A percentile compares a stretch with the other conserved stretches of the same genome.
These are phyloP conservation scores for Perilla frutescens DNA, from an alignment of 257 asterid species.

Conservation along the genomic window DNA sequence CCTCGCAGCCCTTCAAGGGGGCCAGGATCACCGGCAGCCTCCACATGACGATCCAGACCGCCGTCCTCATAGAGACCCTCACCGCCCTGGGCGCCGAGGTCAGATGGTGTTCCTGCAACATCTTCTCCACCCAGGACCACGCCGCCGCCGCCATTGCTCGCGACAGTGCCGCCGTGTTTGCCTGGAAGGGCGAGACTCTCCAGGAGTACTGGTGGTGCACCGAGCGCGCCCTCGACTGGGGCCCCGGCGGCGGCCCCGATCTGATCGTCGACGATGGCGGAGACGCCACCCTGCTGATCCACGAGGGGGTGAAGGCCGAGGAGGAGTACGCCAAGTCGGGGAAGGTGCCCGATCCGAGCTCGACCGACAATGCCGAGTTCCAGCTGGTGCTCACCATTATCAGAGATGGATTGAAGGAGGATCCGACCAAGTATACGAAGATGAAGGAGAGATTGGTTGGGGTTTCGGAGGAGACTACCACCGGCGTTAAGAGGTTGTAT, in stretches of 20 bases:
- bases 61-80: no score
- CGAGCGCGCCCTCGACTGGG: slow-evolving; percentile 54
- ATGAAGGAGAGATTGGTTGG: slow-evolving; percentile 56
- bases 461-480: slow-evolving; percentile 55
- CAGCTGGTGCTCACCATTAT: slow-evolving; percentile 46
- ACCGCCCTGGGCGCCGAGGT: no score
- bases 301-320: slow-evolving; percentile 56
- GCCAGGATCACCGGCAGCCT: slow-evolving; percentile 53
- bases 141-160: no score
- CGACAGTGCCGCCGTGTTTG: no score
- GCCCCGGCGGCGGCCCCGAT: slow-evolving; percentile 53
- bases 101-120: no score
- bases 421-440: slow-evolving; percentile 45
- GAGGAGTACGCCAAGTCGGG: slow-evolving; percentile 44
- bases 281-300: slow-evolving; percentile 48
- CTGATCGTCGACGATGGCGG: slow-evolving; percentile 53
- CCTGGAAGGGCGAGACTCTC: no score
- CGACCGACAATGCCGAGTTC: slow-evolving; percentile 50
- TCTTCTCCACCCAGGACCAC: no score
- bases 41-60: slow-evolving; percentile 53
- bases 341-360: slow-evolving; percentile 44
- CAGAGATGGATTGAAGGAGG: slow-evolving; percentile 42
- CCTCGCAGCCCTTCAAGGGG: slow-evolving; percentile 56
- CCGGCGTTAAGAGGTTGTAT: slow-evolving; percentile 54
- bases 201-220: slow-evolving; percentile 61